Base-by-base conservation (phyloP, 1,139 yeast genomes). In the Geotrichum citri-aurantii region DNA sequence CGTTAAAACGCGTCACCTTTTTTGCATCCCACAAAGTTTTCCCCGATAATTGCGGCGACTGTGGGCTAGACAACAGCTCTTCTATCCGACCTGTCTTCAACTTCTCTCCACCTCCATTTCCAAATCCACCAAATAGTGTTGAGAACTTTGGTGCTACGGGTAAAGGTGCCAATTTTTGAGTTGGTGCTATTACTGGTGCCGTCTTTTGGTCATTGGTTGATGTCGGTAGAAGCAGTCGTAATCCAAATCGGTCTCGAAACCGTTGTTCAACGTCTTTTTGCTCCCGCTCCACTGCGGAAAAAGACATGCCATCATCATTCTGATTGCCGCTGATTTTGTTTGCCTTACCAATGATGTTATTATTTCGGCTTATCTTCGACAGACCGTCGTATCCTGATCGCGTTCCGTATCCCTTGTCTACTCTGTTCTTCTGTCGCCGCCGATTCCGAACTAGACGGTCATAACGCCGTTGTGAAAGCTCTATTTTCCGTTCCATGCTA, bases 251-350 rank as follows among this genome's bases (percentile, higher is more conserved):
- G 12, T 55, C 50, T 33, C 54, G 56, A 26, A 56, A 53, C n/a
- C 33, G 52, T 23, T 31, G 55, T 23, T 56, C 59, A 5, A 57
- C 52, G 11, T 52, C 57, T 14, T 51, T 24, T 19, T 56, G 55
- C 37, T 56, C 58, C 14, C 58, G 47, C 29, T 59, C 61, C 19
- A 59, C 52, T 3, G 56, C 61, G 1, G 59, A 56, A 44, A 54
- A 52, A 10, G 59, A 55, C 17, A 58, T 48, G 3, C 48, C 57
- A 8, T 58, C 55, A 11, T 50, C 47, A n/a, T 50, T 19, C 44
- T 17, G 44, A 14, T 19, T 29, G 24, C 24, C n/a, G 7, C 26
- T 19, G 10, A 11, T 33, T n/a, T 11, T 14, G 8, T n/a, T 27
- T 23, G 12, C 19, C 7, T 49, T 49, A 11, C 48, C 48, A 23